A percentile compares a stretch with the other conserved stretches of the same genome.
phyloP scores from a whole-genome alignment of 2,329 filamentous ascomycete genomes.

The Fusarium sublunatum region DNA sequence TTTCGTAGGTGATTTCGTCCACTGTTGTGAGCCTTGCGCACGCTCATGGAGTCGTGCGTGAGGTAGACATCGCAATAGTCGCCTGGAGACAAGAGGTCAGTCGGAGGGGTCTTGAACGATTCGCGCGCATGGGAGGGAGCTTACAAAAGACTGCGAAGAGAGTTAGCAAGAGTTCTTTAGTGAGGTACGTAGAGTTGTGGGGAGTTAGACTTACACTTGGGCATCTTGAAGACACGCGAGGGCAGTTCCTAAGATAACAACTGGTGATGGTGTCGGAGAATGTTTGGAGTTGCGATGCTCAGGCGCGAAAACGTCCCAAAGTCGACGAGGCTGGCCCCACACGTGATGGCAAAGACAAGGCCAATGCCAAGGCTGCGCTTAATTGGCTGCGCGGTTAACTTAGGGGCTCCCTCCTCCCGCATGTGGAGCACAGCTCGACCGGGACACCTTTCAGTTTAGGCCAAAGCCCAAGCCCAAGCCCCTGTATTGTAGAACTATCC shows the following conservation, averaged over 20 bases:
- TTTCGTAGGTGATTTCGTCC: slow-evolving; percentile 97
- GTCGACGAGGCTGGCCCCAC: slow-evolving; percentile 48
- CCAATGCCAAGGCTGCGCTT: slow-evolving; percentile 28
- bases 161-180: slow-evolving; percentile 51
- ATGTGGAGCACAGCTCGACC: slow-evolving; percentile 43
- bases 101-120: slow-evolving; percentile 22
- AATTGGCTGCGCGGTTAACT: slow-evolving; percentile 27
- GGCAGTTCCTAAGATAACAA: slow-evolving; percentile 21
- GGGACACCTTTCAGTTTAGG: slow-evolving; percentile 50
- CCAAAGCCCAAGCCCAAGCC: slow-evolving; percentile 33
- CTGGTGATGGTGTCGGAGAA: slow-evolving; percentile 10
- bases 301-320: slow-evolving; percentile 38
- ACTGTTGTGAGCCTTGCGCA: slow-evolving; percentile 97
- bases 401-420: slow-evolving; percentile 21
- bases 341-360: slow-evolving; percentile 46
- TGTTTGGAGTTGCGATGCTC: slow-evolving; percentile 22
- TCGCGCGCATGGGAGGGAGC: slow-evolving; percentile 22
- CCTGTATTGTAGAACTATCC: slow-evolving; percentile 33
- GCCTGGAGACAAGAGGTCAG: slow-evolving; percentile 59
- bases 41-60: slow-evolving; percentile 99
- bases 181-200: neutral
- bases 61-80: slow-evolving; percentile 99
- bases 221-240: slow-evolving; percentile 70
- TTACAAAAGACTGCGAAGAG: slow-evolving; percentile 42
- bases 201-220: slow-evolving; percentile 77